Evolutionary conservation across 1,284 basidiomycete species (phyloP).

Genomic region (Marasmius oreades): DNA sequence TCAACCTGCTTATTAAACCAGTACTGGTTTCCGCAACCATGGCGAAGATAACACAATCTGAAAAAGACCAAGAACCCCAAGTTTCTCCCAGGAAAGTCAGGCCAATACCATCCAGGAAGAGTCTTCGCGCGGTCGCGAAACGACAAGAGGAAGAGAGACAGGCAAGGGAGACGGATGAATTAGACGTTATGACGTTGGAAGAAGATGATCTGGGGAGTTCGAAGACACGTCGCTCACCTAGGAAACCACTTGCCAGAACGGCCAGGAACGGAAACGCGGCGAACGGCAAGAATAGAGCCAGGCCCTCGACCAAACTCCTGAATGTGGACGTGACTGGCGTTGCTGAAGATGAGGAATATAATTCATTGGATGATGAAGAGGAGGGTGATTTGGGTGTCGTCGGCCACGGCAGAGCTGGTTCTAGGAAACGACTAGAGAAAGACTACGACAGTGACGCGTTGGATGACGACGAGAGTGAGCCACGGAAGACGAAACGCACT

Average conservation of each 20-base stretch:
- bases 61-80: not conserved
- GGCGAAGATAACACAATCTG: not conserved
- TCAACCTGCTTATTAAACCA: too few relatives aligned
- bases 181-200: not conserved
- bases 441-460: conserved; percentile 45
- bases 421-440: conserved; percentile 7
- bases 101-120: not conserved
- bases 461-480: conserved; percentile 39
- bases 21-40: not conserved
- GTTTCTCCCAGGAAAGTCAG: not conserved
- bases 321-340: not conserved
- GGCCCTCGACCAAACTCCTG: not conserved
- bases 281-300: not conserved
- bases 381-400: not conserved
- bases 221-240: not conserved
- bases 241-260: not conserved
- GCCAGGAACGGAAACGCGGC: not conserved
- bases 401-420: not conserved
- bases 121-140: not conserved
- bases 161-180: not conserved
- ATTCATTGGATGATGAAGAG: not conserved
- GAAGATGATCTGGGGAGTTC: not conserved
- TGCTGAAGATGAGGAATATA: not conserved
- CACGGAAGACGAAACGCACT: conserved; percentile 26
- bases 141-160: not conserved